Percentiles rank a stretch among this genome's conserved stretches.
Conservation (phyloP, 2,329 filamentous ascomycete species). For the Elsinoe fawcettii region DNA sequence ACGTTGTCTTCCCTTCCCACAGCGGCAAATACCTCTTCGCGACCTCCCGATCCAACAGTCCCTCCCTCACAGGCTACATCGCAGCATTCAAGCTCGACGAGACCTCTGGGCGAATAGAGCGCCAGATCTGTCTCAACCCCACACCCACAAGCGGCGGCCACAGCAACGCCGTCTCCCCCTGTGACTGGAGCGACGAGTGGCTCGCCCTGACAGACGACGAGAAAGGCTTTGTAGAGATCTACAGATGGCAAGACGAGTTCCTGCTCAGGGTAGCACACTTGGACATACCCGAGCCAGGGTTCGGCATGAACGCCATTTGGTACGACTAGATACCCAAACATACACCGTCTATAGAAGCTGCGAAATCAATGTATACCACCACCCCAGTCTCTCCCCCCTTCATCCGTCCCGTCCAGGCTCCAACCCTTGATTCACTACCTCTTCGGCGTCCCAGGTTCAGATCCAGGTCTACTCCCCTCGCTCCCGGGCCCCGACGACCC, state of each 20-base stretch:
- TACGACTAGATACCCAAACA: constrained; percentile 52
- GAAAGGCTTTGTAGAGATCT: constrained; percentile 79
- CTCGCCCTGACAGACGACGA: constrained; percentile 84
- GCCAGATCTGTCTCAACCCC: constrained; percentile 71
- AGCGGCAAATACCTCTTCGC: constrained; percentile 74
- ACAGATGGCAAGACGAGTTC: constrained; percentile 77
- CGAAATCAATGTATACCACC: not conserved
- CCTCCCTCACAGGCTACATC: constrained; percentile 71
- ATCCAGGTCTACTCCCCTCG: not conserved
- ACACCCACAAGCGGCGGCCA: constrained; percentile 83
- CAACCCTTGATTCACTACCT: not conserved
- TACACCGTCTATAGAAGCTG: not conserved
- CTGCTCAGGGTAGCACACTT: constrained; percentile 68
- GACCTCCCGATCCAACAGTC: constrained; percentile 69
- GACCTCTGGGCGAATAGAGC: constrained; percentile 59
- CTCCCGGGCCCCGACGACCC: too few species aligned
- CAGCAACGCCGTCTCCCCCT: constrained; percentile 78
- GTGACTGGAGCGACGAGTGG: constrained; percentile 81
- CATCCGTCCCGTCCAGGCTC: too few species aligned
- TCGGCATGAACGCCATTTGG: constrained; percentile 96
- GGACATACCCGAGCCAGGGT: constrained; percentile 76
- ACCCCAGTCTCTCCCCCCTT: too few species aligned
- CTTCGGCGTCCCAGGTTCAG: not conserved
- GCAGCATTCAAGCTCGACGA: constrained; percentile 66
- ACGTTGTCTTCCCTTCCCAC: constrained; percentile 67